These are phyloP conservation scores for Eucalyptus cladocalyx DNA, from an alignment of 345 rosid genomes.

Conservation along the genomic window DNA sequence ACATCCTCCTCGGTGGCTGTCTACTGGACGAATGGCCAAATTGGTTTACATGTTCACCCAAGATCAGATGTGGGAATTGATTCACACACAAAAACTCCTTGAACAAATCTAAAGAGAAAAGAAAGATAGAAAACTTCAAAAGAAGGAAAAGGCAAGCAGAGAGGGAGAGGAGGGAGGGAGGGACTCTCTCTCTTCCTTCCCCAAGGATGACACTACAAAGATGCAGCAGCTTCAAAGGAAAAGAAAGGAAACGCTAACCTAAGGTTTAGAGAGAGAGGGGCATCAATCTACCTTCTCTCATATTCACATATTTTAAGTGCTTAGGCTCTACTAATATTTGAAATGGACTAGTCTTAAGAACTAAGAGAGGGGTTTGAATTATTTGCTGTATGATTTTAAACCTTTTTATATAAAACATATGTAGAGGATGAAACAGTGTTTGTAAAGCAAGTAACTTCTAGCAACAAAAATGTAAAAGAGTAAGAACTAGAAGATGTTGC, in stretches of 20 bases:
- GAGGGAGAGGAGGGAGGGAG: not conserved
- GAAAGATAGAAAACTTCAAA: not conserved
- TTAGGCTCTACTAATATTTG: not conserved
- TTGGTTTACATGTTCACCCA: not conserved
- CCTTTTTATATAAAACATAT: not conserved
- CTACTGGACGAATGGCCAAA: not conserved
- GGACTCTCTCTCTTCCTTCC: not conserved
- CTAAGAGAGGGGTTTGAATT: not conserved
- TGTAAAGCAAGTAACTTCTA: not conserved
- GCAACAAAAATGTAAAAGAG: not conserved
- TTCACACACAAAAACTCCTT: not conserved
- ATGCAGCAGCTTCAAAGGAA: accelerated
- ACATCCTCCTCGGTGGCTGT: not conserved
- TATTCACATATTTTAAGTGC: not conserved
- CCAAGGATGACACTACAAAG: not conserved
- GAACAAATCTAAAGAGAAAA: not conserved
- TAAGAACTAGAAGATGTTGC: not conserved
- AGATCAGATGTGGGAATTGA: not conserved
- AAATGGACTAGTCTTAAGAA: not conserved
- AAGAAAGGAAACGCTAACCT: not conserved
- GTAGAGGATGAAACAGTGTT: not conserved
- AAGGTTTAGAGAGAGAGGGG: not conserved
- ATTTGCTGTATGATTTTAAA: too few relatives aligned
- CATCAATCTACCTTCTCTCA: not conserved
- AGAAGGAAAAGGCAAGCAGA: not conserved